phyloP scores from a whole-genome alignment of 2,329 filamentous ascomycete genomes.

The Scedosporium aurantiacum region DNA sequence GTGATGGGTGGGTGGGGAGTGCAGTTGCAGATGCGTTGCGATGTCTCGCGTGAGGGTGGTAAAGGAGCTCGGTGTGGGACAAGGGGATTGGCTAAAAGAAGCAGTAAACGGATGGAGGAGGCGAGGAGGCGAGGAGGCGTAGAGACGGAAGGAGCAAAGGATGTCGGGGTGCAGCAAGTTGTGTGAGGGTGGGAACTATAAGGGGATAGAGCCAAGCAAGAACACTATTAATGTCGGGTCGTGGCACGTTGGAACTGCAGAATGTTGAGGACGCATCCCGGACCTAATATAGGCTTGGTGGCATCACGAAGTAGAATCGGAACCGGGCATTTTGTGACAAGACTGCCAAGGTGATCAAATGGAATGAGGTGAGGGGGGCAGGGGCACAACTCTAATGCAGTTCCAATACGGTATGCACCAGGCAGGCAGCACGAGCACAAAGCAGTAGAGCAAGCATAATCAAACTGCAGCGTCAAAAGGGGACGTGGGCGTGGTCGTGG shows the following conservation, averaged over 20 bases:
- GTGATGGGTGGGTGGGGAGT: neutral
- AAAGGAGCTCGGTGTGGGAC: neutral
- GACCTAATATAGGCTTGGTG: neutral
- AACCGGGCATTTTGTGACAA: neutral
- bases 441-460: too few species aligned
- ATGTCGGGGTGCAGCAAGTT: neutral
- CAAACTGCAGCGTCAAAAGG: neutral
- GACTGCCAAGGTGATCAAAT: neutral
- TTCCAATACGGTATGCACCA: too few species aligned
- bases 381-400: neutral
- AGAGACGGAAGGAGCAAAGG: neutral
- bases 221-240: neutral
- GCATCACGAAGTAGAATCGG: slow-evolving; percentile 1
- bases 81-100: neutral
- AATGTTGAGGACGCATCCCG: slow-evolving; percentile 3
- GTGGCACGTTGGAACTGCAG: slow-evolving; percentile 2
- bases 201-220: neutral
- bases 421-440: too few species aligned
- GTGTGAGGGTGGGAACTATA: neutral
- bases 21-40: neutral
- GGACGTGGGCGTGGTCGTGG: neutral
- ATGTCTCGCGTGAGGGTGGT: neutral
- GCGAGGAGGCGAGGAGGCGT: neutral
- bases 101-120: neutral
- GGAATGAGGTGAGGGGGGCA: neutral